Evolutionary conservation across 768 basidiomycete species (phyloP).

Genomic region (Phanerochaete sordida): DNA sequence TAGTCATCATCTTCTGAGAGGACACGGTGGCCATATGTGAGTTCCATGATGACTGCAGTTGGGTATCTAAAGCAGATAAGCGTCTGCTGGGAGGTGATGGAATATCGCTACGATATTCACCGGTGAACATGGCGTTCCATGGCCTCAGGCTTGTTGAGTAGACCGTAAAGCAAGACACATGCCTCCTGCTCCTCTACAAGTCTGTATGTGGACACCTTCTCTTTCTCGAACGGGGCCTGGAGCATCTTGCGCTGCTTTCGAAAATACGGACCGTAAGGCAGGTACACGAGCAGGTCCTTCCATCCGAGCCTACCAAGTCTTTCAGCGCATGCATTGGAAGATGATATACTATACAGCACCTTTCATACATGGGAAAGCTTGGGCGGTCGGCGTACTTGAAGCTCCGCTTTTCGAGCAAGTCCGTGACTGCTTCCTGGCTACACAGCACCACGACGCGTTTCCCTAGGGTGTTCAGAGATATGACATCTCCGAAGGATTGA

Average conservation of each 20-base stretch:
- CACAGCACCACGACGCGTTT: constrained; percentile 31
- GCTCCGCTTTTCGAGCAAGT: constrained; percentile 34
- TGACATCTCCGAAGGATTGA: constrained; percentile 32
- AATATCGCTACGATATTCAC: neutral
- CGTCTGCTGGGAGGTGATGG: neutral
- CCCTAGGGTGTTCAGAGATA: constrained; percentile 30
- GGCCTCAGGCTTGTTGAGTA: constrained; percentile 25
- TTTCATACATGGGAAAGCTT: constrained; percentile 20
- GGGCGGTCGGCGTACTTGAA: constrained; percentile 37
- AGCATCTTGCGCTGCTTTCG: constrained; percentile 13
- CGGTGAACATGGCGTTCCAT: constrained; percentile 13
- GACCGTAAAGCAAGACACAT: constrained; percentile 19
- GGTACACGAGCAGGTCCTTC: constrained; percentile 13
- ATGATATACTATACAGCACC: constrained; percentile 1
- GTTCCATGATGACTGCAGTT: constrained; percentile 28
- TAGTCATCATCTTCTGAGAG: constrained; percentile 26
- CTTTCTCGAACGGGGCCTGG: neutral
- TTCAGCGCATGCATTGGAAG: neutral
- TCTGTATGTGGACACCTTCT: constrained; percentile 15
- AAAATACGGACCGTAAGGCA: constrained; percentile 17
- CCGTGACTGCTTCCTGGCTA: constrained; percentile 27
- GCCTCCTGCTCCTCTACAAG: constrained; percentile 24
- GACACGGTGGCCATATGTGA: constrained; percentile 30
- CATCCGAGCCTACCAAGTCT: constrained; percentile 14
- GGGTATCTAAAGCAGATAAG: constrained; percentile 11